Base-by-base conservation (phyloP, 306 rosid species). In the Cucurbita pepo region DNA sequence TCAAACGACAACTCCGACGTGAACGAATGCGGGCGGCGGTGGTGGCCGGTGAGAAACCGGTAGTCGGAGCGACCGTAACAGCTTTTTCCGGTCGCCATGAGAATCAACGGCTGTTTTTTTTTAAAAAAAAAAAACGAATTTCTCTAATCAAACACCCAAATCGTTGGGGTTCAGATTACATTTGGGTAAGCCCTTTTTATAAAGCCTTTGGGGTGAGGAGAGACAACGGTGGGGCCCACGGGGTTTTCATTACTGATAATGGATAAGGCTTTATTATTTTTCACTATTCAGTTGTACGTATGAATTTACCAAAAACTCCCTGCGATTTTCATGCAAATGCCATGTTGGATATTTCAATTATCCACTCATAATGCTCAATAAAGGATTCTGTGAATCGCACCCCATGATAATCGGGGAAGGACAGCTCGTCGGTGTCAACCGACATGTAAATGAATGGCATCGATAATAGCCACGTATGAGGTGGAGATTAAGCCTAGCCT, bases 21-120 rank as follows among this genome's bases (percentile, higher is more conserved):
- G 69, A 78, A 59, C 43, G 81, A 22, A 16, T 76, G 57, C 11
- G 8, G 47, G 69, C 51, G 40, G 73, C 43, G 76, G 7, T 83
- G 79, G 56, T 81, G 63, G 63, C 40, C 63, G 62, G 92, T 67
- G 18, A 92, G 86, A 50, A 81, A 89, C 1, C 87, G 85, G 82
- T 85, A 86, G 79, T 58, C 79, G 14, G 85, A 41, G 60, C 85
- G 79, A 21, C 84, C 63, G 73, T 80, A 69, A 82, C 72, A 86
- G 72, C 77, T 72, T 45, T 85, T 82, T 52, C 90, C 78, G 47
- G 87, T 62, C 38, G 96, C 97, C 97, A 91, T 91, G 38, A 44
- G 4, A 36, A 38, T 11, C 65, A 14, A 6, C 34, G 34, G 4
- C 34, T 30, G 34, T 21, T 9, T 2, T 30, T 21, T 9, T 10